Evolutionary conservation across 257 asterid species (phyloP).

Genomic region (Capsicum pubescens): DNA sequence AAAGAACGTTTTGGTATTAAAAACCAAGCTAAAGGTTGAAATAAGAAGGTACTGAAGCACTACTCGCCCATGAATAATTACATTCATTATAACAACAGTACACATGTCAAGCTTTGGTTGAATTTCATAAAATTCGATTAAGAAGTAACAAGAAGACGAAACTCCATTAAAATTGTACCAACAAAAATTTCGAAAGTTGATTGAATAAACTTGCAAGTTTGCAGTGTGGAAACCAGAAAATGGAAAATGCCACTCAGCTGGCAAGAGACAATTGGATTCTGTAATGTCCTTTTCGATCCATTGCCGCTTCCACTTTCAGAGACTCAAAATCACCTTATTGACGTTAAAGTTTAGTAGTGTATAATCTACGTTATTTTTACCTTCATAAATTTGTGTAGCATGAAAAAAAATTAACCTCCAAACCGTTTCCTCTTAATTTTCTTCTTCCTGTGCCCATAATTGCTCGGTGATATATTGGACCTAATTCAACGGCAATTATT

Average conservation of each 20-base stretch:
- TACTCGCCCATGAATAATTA: not conserved
- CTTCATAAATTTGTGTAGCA: not conserved
- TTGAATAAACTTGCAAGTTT: not conserved
- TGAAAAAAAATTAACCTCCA: not conserved
- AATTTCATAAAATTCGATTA: not conserved
- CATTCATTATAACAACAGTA: not conserved
- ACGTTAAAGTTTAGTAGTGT: not conserved
- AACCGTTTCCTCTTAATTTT: not conserved
- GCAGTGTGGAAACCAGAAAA: conserved; percentile 16
- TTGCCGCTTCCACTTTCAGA: not conserved
- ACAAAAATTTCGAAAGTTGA: not conserved
- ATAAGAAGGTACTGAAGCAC: no score
- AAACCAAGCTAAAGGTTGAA: not conserved
- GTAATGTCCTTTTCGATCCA: not conserved
- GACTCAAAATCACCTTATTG: not conserved
- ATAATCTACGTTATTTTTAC: not conserved
- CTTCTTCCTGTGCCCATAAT: not conserved
- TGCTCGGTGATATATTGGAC: not conserved
- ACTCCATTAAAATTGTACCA: not conserved
- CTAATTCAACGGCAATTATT: no score
- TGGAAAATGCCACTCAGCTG: not conserved
- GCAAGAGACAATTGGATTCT: not conserved
- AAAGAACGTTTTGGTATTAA: not conserved
- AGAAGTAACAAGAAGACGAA: not conserved
- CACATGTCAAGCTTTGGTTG: not conserved